Evolutionary conservation across 257 asterid genomes (phyloP), one percentile per base, ranked within the genome.

Genomic region (Solanum ahanhuiri): DNA sequence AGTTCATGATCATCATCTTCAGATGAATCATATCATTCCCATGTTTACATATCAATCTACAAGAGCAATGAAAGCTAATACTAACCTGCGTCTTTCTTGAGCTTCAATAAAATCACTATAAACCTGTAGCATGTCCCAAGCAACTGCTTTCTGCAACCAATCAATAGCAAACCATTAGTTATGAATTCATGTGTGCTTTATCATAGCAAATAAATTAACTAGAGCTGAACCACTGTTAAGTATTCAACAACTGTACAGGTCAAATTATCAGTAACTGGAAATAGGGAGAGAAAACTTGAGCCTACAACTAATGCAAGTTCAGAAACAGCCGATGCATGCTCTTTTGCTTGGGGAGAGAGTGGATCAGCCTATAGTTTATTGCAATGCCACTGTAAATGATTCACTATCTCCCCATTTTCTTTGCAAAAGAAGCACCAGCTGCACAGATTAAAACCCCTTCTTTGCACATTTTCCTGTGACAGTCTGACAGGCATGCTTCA

Each of bases 111-210:
- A 94, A 51, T 94, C 91, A 90, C 92, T 89, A 88, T 97, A 97
- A 85, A 96, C 96, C 90, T 92, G 96, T 91, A 92, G 93, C 99
- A 96, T 96, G 87, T 96, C 99, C 99, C 98, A 94, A 83, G 98
- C 98, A 88, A 94, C 96, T 81, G 99, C 98, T 90, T 94, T 92
- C 98, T 97, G 89, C 82, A 93, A 87, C 76, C 82, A 76, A 41
- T 25, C 60, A 64, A 58, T 12, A 57, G 45, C 28, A 39, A 69
- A 35, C 35, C 81, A 14, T 63, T 60, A n/a, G 45, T 66, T 39
- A 54, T 17, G 83, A 87, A 81, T 82, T 87, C 75, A 86, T 14
- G 5, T 20, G 69, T 85, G 39, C 35, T 69, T 84, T 28, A 34
- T 41, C 51, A 23, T 39, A 28, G 7, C 6, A 34, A 28, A 43